Percentiles rank a stretch among this genome's conserved stretches.
These are phyloP conservation scores for Gossypium longicalyx DNA, from an alignment of 345 rosid species.

Conservation along the genomic window DNA sequence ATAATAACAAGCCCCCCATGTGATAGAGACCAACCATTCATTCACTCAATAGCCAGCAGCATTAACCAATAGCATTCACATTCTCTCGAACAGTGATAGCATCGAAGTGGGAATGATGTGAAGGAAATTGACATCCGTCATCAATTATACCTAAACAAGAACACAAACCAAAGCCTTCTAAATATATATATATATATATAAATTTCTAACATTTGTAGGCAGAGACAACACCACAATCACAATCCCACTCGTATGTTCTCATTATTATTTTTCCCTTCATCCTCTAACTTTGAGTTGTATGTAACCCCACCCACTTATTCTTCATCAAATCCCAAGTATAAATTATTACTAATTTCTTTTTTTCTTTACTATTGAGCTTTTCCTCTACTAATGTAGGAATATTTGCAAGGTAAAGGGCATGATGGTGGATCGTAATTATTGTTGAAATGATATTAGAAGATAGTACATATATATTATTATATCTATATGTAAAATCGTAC, in stretches of 20 bases:
- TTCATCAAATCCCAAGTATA: background rate
- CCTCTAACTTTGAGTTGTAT: background rate
- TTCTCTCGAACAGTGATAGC: background rate
- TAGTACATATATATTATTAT: background rate
- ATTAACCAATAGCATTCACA: background rate
- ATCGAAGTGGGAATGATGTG: slow-evolving; percentile 2
- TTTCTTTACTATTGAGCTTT: background rate
- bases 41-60: background rate
- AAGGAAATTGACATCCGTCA: background rate
- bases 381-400: background rate
- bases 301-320: slow-evolving; percentile 10
- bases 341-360: background rate
- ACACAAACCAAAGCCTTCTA: background rate
- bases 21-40: slow-evolving; percentile 1
- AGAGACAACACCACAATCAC: slow-evolving; percentile 1
- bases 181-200: background rate
- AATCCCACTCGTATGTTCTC: background rate
- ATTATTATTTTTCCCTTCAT: background rate
- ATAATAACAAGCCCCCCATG: background rate
- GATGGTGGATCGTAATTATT: background rate
- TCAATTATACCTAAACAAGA: background rate
- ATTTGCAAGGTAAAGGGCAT: background rate
- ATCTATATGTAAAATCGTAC: background rate
- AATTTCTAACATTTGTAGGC: background rate
- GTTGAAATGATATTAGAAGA: background rate